Evolutionary conservation across 2,329 filamentous ascomycete genomes (phyloP).

Genomic region (Arthrobotrys musiformis): DNA sequence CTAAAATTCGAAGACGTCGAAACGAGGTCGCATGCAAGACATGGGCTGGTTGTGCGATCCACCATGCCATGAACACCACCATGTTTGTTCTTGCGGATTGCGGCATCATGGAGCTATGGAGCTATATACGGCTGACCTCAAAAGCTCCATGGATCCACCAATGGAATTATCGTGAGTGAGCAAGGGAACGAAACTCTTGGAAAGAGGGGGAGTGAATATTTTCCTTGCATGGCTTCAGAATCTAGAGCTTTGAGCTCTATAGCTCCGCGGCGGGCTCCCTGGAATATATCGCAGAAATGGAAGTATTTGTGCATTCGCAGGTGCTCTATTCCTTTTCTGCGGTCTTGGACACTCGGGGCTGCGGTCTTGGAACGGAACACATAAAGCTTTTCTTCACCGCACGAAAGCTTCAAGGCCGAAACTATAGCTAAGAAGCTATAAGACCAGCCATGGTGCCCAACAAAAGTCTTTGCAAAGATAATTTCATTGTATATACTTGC

Average conservation of each 20-base stretch:
- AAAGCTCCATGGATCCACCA: constrained; percentile 33
- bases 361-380: constrained; percentile 18
- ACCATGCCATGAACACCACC: not conserved
- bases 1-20: too few relatives aligned
- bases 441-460: too few relatives aligned
- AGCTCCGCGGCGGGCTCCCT: not conserved
- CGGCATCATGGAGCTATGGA: constrained; percentile 7
- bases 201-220: constrained; percentile 48
- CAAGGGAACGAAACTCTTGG: constrained; percentile 5
- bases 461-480: constrained; percentile 14
- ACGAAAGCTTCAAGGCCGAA: not conserved
- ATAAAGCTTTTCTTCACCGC: constrained; percentile 8
- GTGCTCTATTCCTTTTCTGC: constrained; percentile 30
- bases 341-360: constrained; percentile 29
- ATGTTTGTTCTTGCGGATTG: constrained; percentile 24
- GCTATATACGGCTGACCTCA: constrained; percentile 7
- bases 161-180: not conserved
- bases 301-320: constrained; percentile 18
- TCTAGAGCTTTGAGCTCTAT: constrained; percentile 17
- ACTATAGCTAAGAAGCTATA: too few relatives aligned
- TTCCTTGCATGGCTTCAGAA: not conserved
- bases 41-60: constrained; percentile 16
- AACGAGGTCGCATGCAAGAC: constrained; percentile 27
- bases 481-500: constrained; percentile 7
- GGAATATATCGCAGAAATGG: constrained; percentile 17